Percentiles rank a stretch among this genome's conserved stretches.
phyloP scores from a whole-genome alignment of 345 rosid genomes.

The Psidium friedrichsthalianum region DNA sequence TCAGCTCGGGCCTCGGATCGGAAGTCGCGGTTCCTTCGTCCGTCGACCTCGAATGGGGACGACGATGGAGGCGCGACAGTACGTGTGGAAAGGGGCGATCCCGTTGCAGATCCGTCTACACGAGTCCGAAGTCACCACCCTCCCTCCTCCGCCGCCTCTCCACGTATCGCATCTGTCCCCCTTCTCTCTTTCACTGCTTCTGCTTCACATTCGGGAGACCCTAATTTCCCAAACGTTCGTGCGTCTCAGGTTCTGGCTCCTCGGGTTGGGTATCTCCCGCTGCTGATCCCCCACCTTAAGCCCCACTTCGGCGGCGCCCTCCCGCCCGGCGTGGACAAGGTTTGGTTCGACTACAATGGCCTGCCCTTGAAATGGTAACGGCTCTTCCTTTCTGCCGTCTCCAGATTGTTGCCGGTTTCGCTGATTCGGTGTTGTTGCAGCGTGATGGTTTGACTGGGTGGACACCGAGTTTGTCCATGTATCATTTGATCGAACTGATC shows the following conservation, averaged over 20 bases:
- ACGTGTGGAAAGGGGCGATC: constrained; percentile 85
- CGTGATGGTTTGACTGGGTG: background rate
- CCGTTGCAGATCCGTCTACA: constrained; percentile 85
- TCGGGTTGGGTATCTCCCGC: constrained; percentile 74
- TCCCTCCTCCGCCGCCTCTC: constrained; percentile 80
- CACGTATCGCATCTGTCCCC: constrained; percentile 16
- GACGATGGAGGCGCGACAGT: constrained; percentile 54
- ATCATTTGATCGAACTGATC: background rate
- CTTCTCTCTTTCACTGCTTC: background rate
- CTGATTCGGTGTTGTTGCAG: background rate
- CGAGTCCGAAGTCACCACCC: constrained; percentile 77
- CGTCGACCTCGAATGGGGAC: background rate
- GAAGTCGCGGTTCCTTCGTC: background rate
- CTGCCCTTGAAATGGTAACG: constrained; percentile 78
- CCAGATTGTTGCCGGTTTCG: background rate
- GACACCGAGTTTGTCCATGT: background rate
- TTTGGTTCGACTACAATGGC: constrained; percentile 91
- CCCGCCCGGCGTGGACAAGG: constrained; percentile 76
- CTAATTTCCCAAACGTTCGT: background rate
- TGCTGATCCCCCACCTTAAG: constrained; percentile 49
- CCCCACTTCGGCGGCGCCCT: constrained; percentile 75
- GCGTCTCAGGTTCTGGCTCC: constrained; percentile 46
- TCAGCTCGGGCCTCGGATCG: background rate
- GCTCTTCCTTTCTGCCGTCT: background rate
- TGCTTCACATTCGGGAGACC: background rate